Base-by-base conservation (phyloP, 768 basidiomycete species). In the Arthromyces matolae region DNA sequence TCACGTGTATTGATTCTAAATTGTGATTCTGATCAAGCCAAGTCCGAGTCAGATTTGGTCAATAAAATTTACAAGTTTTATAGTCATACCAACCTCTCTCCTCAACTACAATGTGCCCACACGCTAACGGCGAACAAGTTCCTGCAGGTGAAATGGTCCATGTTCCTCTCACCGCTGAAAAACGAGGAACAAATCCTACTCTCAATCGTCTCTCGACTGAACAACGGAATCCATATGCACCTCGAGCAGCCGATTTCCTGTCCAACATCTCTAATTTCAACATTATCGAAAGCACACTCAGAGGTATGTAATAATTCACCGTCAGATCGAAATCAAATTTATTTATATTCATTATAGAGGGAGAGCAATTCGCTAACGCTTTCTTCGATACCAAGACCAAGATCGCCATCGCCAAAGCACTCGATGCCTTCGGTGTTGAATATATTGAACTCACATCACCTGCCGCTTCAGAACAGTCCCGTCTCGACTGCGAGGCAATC, bases 341-440 rank as follows among this genome's bases (percentile, higher is more conserved):
- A 51, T 27, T 49, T 38, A 49, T 24, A 12, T 29, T 31, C 37
- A 37, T 50, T n/a, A 31, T 59, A 95, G 94, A 96, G 86, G 94
- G 93, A 49, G 94, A 96, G 68, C 94, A 99, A 67, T 99, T 99
- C 61, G 96, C 96, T 54, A 99, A 98, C 64, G 95, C 96, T 45
- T 99, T 99, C 79, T 99, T 98, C 66, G 95, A 96, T 65, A 93
- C 93, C 64, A 93, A 94, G 76, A 98, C 94, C 71, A 99, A 99
- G 81, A 96, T 97, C 65, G 93, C 94, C 65, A 99, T 99, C 59
- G 96, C 96, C 56, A 92, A 85, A 75, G 93, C 93, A 12, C 84
- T 98, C 49, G 94, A 97, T 76, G 94, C 93, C 41, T 98, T 99
- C 64, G 96, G 96, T 62, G 96, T 98, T 49, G 96, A 99, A 66